Percentiles rank a stretch among this genome's conserved stretches.
These are phyloP conservation scores for Salvia hispanica DNA, from an alignment of 257 asterid species.

Conservation along the genomic window DNA sequence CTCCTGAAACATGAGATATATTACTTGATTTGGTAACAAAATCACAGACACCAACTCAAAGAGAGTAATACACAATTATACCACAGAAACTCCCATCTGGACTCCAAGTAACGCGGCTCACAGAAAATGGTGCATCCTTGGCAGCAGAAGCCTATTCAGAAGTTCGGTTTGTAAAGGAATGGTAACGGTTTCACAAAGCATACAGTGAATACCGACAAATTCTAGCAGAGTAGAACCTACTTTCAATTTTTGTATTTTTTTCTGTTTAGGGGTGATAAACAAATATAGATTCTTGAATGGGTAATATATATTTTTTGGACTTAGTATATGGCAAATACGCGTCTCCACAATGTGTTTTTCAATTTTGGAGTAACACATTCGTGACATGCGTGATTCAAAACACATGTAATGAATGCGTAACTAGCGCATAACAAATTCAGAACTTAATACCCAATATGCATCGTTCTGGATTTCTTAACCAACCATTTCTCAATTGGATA, in stretches of 20 bases:
- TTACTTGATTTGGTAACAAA: slow-evolving; percentile 28
- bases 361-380: too few species aligned
- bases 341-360: too few species aligned
- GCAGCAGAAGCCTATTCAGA: slow-evolving; percentile 80
- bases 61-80: slow-evolving; percentile 35
- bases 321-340: too few species aligned
- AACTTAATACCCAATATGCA: too few species aligned
- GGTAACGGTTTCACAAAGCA: slow-evolving; percentile 2
- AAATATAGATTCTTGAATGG: too few species aligned
- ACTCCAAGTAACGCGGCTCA: slow-evolving; percentile 91
- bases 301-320: too few species aligned
- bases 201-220: not conserved
- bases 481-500: too few species aligned
- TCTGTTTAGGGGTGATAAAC: too few species aligned
- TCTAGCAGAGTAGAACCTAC: slow-evolving; percentile 16
- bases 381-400: too few species aligned
- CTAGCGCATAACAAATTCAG: too few species aligned
- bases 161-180: slow-evolving; percentile 34
- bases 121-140: slow-evolving; percentile 87
- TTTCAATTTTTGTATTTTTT: not conserved
- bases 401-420: too few species aligned
- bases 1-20: slow-evolving; percentile 63
- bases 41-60: slow-evolving; percentile 13
- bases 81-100: slow-evolving; percentile 91
- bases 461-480: too few species aligned